A percentile compares a stretch with the other conserved stretches of the same genome.
Evolutionary conservation across 2,329 filamentous ascomycete genomes (phyloP).

Genomic region (Chaetothyriales sp.): DNA sequence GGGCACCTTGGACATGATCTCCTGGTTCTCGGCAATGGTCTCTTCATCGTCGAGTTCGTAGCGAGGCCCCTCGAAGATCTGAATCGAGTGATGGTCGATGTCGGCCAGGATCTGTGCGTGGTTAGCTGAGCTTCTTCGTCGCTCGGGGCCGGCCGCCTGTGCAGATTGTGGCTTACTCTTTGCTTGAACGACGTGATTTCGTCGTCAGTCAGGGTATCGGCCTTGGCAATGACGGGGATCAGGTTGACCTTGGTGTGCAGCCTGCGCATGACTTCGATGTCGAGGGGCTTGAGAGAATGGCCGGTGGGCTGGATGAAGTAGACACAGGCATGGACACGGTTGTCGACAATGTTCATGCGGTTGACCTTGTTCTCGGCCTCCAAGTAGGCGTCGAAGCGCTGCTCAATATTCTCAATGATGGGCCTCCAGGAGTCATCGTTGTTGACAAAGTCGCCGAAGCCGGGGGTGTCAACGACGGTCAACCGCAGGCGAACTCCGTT

Average conservation of each 20-base stretch:
- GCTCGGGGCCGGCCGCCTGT: too few species aligned
- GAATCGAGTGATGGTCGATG: constrained; percentile 92
- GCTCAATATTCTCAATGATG: constrained; percentile 98
- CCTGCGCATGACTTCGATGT: constrained; percentile 98
- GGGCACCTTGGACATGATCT: constrained; percentile 99
- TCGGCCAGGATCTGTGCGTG: constrained; percentile 71
- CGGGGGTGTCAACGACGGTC: constrained; percentile 94
- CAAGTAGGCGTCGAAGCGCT: constrained; percentile 94
- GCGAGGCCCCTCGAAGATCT: constrained; percentile 96
- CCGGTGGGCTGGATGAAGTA: constrained; percentile 99
- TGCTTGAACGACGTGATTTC: constrained; percentile 92
- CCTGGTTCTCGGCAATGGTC: constrained; percentile 98
- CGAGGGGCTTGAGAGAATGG: constrained; percentile 93
- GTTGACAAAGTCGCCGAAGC: constrained; percentile 99
- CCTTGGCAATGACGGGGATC: constrained; percentile 97
- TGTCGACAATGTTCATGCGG: constrained; percentile 99
- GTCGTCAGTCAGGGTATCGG: constrained; percentile 93
- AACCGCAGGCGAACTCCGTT: constrained; percentile 91
- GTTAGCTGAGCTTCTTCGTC: constrained; percentile 18
- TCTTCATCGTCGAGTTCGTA: constrained; percentile 99
- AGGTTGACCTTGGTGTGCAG: constrained; percentile 99
- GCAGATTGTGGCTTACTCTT: constrained; percentile 52
- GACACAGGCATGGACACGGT: constrained; percentile 95
- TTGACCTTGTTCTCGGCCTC: constrained; percentile 99
- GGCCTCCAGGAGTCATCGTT: constrained; percentile 99